These are phyloP conservation scores for Corymbia citriodora DNA, from an alignment of 441 rosid genomes.

Conservation along the genomic window DNA sequence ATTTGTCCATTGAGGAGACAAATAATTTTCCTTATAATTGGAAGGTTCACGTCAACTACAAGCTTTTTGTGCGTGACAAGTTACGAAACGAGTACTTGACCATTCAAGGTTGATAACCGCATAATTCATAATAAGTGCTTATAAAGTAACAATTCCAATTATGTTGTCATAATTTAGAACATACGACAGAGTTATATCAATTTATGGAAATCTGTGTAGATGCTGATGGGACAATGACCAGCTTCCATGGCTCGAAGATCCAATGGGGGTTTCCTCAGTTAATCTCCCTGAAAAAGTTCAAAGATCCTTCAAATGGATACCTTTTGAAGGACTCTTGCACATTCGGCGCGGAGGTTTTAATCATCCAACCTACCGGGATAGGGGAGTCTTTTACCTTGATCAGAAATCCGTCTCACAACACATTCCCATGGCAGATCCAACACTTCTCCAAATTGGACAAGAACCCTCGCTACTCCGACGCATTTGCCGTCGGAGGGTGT, in stretches of 20 bases:
- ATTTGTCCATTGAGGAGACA: no score
- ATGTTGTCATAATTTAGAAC: background rate
- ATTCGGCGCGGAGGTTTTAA: no score
- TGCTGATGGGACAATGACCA: background rate
- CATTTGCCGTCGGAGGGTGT: background rate
- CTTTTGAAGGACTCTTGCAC: background rate
- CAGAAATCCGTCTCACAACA: background rate
- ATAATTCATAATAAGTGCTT: background rate
- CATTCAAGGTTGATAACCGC: background rate
- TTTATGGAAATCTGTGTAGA: background rate
- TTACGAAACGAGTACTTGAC: background rate
- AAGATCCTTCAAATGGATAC: background rate
- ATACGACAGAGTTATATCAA: no score
- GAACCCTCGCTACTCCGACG: background rate
- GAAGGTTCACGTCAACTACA: no score
- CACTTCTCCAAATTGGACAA: background rate
- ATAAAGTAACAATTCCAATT: background rate
- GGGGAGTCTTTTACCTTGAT: background rate
- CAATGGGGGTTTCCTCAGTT: background rate
- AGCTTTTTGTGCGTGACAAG: background rate
- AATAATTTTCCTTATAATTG: no score
- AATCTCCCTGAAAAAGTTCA: background rate
- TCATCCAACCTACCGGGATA: background rate
- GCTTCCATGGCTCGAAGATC: background rate
- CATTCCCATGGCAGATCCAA: background rate